Evolutionary conservation across 345 rosid genomes (phyloP), one percentile per base, ranked within the genome.

Genomic region (Syzygium aromaticum): DNA sequence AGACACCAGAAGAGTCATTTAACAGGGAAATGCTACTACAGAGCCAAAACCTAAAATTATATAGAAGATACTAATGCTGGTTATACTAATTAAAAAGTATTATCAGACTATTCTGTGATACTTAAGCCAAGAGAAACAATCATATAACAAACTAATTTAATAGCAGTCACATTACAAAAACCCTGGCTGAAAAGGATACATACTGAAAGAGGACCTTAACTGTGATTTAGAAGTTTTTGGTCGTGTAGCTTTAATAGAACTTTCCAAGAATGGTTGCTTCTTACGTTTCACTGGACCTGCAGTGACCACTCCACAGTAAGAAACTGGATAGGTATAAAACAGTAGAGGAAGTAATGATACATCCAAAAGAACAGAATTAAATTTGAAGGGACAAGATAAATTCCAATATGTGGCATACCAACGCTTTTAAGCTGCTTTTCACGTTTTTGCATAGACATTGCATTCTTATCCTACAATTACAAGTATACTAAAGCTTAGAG

Each of bases 231-330:
- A 91, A 57, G 92, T 84, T 91, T 93, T 95, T 77, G 90, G 85
- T 61, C 89, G 91, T 56, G 93, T 88, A 87, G 93, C 89, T 90
- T 93, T 90, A 90, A 92, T 89, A 88, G 94, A 87, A 87, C 86
- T 87, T 87, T 95, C 95, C 85, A 84, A 82, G 84, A 77, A 89
- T 15, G 93, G 87, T 43, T 92, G 92, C 91, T 93, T 96, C 92
- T 96, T 97, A 77, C 98, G 98, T 91, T 97, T 96, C 49, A 94
- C 94, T 90, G 93, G 80, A 90, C 97, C 99, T 95, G 89, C 59
- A 61, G 52, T 57, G 30, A 67, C 82, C 82, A 38, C 82, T 73
- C 82, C 49, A 21, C 82, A 38, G 21, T 73, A 52, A 64, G 87
- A n/a, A 86, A 52, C 25, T 63, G 51, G 53, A 28, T 8, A 63